Percentiles rank a stretch among this genome's conserved stretches.
phyloP scores from a whole-genome alignment of 495 filamentous ascomycete species.

The Friedmanniomyces simplex region DNA sequence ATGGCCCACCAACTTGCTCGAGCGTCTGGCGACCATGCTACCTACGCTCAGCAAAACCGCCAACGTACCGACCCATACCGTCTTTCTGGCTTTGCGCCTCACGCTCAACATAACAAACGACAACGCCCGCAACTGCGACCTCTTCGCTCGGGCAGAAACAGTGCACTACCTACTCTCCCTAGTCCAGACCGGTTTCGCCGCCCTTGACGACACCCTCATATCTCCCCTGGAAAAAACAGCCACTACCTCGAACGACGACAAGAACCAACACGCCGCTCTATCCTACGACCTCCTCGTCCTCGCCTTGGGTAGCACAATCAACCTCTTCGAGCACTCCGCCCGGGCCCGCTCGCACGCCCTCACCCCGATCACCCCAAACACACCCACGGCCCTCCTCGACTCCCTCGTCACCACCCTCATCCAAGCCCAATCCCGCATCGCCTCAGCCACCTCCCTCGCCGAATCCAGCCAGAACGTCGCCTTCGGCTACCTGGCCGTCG shows the following conservation, averaged over 20 bases:
- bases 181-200: conserved; percentile 27
- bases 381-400: not conserved
- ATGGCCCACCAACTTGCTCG: conserved; percentile 10
- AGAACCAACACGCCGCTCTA: conserved; percentile 37
- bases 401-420: conserved; percentile 10
- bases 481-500: conserved; percentile 78
- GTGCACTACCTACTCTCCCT: conserved; percentile 45
- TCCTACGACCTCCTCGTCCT: conserved; percentile 65
- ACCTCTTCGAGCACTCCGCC: conserved; percentile 69
- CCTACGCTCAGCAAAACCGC: not conserved
- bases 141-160: conserved; percentile 50
- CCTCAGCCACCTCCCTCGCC: conserved; percentile 28
- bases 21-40: conserved; percentile 1
- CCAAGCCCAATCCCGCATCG: conserved; percentile 5
- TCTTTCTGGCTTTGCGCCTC: conserved; percentile 47
- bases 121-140: conserved; percentile 52
- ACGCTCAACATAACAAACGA: conserved; percentile 84
- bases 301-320: conserved; percentile 75
- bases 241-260: conserved; percentile 31
- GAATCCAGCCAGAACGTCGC: conserved; percentile 80
- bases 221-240: conserved; percentile 24
- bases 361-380: too few species aligned
- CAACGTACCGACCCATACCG: not conserved
- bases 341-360: conserved; percentile 32
- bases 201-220: conserved; percentile 16